A percentile compares a stretch with the other conserved stretches of the same genome.
These are phyloP conservation scores for Bacterosira constricta DNA, from an alignment of 108 stramenopile genomes.

Conservation along the genomic window DNA sequence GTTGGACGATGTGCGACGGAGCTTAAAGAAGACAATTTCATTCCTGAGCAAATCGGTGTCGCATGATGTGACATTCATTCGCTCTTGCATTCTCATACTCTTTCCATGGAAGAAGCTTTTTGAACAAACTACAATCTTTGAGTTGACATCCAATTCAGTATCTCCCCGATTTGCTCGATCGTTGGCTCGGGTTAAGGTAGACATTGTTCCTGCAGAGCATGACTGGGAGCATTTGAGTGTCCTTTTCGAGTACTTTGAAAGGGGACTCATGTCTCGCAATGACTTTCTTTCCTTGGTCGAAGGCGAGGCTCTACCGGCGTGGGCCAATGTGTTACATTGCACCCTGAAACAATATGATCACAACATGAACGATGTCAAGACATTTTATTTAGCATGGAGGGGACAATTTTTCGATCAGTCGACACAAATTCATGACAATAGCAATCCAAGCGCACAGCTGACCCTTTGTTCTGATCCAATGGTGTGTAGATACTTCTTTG, in stretches of 20 bases:
- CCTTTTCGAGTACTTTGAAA: slow-evolving; percentile 46
- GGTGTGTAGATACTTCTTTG: slow-evolving; percentile 74
- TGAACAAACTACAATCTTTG: slow-evolving; percentile 41
- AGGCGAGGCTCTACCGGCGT: slow-evolving; percentile 63
- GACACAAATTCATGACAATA: neutral
- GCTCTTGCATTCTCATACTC: slow-evolving; percentile 35
- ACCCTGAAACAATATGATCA: slow-evolving; percentile 9
- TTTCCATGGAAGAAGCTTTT: slow-evolving; percentile 68
- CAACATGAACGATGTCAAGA: slow-evolving; percentile 23
- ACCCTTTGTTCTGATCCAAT: slow-evolving; percentile 52
- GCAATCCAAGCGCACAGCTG: slow-evolving; percentile 21
- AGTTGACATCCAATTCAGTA: slow-evolving; percentile 56
- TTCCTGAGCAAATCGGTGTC: slow-evolving; percentile 48
- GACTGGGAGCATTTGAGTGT: slow-evolving; percentile 45
- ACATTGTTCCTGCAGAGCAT: slow-evolving; percentile 21
- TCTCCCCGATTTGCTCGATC: slow-evolving; percentile 56
- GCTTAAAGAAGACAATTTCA: slow-evolving; percentile 54
- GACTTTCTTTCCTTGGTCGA: slow-evolving; percentile 79
- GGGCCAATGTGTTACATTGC: slow-evolving; percentile 47
- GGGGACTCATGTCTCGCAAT: slow-evolving; percentile 53
- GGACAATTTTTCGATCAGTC: slow-evolving; percentile 18
- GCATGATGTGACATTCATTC: slow-evolving; percentile 48
- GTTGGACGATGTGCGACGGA: slow-evolving; percentile 64
- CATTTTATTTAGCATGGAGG: slow-evolving; percentile 66
- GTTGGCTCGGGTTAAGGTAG: slow-evolving; percentile 36